phyloP scores from a whole-genome alignment of 768 basidiomycete species.

The Pleurotus citrinopileatus region DNA sequence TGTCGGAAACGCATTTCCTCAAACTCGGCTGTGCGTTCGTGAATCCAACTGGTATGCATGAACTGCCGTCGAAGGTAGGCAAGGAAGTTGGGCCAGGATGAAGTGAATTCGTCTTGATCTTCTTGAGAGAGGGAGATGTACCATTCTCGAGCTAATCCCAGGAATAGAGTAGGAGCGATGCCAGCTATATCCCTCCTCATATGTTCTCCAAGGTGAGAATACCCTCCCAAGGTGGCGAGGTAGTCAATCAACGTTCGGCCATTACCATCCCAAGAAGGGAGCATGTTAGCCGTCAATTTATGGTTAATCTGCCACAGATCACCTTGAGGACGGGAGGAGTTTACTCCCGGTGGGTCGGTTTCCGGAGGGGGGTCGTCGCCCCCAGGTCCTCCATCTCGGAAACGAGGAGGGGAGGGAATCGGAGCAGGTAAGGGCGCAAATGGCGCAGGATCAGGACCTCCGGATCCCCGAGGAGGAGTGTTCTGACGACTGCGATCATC shows the following conservation, averaged over 20 bases:
- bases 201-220: background rate
- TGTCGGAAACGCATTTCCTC: slow-evolving; percentile 15
- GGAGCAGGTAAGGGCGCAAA: too few relatives aligned
- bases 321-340: background rate
- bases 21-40: slow-evolving; percentile 11
- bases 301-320: slow-evolving; percentile 7
- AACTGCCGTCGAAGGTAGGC: slow-evolving; percentile 12
- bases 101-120: background rate
- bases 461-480: too few relatives aligned
- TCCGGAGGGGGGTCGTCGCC: background rate
- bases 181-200: background rate
- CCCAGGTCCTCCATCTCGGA: background rate
- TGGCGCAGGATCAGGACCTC: background rate
- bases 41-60: slow-evolving; percentile 12
- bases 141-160: background rate
- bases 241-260: background rate
- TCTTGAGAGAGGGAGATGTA: background rate
- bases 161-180: slow-evolving; percentile 1
- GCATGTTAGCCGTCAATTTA: background rate
- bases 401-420: background rate
- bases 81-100: slow-evolving; percentile 9
- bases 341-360: background rate
- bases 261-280: slow-evolving; percentile 8
- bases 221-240: background rate
- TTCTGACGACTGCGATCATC: background rate